phyloP scores from a whole-genome alignment of 192 early-diverging fungal species.

The Coemansia sp. region DNA sequence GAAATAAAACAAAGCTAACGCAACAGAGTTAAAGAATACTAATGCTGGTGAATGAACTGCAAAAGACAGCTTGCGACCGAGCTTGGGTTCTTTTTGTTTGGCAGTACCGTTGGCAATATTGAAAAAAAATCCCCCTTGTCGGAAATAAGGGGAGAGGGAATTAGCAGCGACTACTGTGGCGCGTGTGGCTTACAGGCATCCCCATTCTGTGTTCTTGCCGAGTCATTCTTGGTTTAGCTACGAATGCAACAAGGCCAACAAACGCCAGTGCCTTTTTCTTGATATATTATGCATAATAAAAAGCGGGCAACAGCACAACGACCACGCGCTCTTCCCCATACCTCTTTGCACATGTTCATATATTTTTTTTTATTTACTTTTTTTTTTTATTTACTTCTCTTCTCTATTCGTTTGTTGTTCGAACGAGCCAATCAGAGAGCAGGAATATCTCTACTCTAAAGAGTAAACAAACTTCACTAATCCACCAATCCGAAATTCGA shows the following conservation, averaged over 20 bases:
- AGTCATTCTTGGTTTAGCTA: background rate
- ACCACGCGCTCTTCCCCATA: background rate
- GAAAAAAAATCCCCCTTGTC: background rate
- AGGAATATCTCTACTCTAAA: background rate
- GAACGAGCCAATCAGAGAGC: background rate
- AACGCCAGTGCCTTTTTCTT: background rate
- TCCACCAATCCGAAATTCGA: background rate
- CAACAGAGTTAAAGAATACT: background rate
- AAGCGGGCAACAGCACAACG: too few species aligned
- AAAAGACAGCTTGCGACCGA: background rate
- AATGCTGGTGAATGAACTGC: background rate
- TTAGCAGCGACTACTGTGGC: conserved; percentile 4
- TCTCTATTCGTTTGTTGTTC: background rate
- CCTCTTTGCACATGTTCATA: background rate
- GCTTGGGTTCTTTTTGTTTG: background rate
- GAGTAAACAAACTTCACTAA: background rate
- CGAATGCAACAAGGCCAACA: background rate
- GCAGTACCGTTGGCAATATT: background rate
- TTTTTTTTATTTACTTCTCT: conserved; percentile 1
- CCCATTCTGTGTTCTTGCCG: background rate
- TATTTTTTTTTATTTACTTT: background rate
- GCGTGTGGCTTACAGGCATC: conserved; percentile 1
- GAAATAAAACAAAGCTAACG: background rate
- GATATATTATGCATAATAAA: too few species aligned
- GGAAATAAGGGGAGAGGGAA: background rate